Base-by-base conservation (phyloP, 257 asterid species). In the Capsicum chinense region DNA sequence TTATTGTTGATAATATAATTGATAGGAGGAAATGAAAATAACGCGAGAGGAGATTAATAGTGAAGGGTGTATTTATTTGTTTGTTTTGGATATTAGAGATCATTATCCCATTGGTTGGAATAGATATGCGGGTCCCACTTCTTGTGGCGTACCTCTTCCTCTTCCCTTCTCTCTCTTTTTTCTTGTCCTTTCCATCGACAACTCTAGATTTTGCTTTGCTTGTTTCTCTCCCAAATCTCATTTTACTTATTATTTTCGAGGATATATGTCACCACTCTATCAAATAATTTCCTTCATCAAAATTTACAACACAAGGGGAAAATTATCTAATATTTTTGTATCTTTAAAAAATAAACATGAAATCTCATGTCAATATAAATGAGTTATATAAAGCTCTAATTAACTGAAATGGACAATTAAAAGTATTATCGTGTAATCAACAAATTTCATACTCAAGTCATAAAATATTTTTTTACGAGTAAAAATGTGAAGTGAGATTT, bases 81-180 rank as follows among this genome's bases (percentile, higher is more conserved):
- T 67, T 66, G 79, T 70, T 67, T 66, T 56, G 57, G 91, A 69
- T 76, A 83, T 86, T 81, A 83, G 87, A 56, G 44, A 84, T 76
- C 26, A 78, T 76, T 73, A 37, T 4, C 57, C 89, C 79, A 92
- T 92, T 94, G 97, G 97, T 79, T 92, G 91, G 84, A 56, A 47
- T 21, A 89, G 92, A 94, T 89, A 86, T 89, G 62, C 89, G 88
- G 84, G 83, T 37, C 81, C 86, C 47, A 64, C 62, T 86, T 90
- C 88, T 91, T 85, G 95, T 94, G 98, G 98, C 86, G 57, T 79
- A 26, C 21, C 13, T 1, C 47, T 52, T 26, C 21, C 39, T 26
- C 5, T 33, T 12, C 17, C 16, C 10, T 64, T 35, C 26, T 14
- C 13, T 64, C 26, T 64, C 13, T 6, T 7, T n/a, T 26, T 26